Evolutionary conservation across 2,329 filamentous ascomycete species (phyloP).

Genomic region (Fusarium vanettenii): DNA sequence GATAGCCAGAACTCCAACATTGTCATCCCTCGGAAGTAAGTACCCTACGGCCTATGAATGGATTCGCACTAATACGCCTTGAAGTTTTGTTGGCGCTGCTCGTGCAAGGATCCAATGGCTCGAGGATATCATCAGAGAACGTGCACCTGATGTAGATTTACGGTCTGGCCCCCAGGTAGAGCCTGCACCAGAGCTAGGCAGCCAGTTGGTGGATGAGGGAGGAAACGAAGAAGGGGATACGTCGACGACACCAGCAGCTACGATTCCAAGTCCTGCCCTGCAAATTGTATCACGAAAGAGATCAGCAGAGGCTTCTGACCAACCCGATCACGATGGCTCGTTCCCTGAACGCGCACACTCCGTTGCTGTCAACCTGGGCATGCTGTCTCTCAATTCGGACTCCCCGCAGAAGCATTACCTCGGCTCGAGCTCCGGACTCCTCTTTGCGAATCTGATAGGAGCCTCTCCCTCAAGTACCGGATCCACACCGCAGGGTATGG

Average conservation of each 20-base stretch:
- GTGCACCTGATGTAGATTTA: constrained; percentile 18
- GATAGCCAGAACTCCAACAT: constrained; percentile 50
- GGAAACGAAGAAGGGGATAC: not conserved
- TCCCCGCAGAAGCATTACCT: constrained; percentile 52
- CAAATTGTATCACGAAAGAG: constrained; percentile 22
- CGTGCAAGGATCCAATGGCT: constrained; percentile 26
- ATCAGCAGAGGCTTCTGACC: constrained; percentile 27
- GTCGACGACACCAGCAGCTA: not conserved
- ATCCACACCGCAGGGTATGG: constrained; percentile 7
- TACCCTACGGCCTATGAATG: not conserved
- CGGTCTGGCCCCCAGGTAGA: constrained; percentile 10
- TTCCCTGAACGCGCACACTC: constrained; percentile 37
- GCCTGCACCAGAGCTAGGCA: not conserved
- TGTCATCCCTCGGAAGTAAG: constrained; percentile 49
- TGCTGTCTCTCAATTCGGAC: constrained; percentile 52
- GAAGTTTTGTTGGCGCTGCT: constrained; percentile 15
- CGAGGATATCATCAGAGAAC: constrained; percentile 19
- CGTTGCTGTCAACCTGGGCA: constrained; percentile 50
- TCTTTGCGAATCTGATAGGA: constrained; percentile 48
- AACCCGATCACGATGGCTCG: constrained; percentile 19
- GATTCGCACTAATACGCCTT: not conserved
- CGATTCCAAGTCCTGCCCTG: constrained; percentile 21
- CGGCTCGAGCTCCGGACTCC: constrained; percentile 51
- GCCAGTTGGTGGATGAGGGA: constrained; percentile 14
- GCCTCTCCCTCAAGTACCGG: constrained; percentile 24